phyloP scores from a whole-genome alignment of 139 green algal species.

The Tetradesmus lagerheimii region DNA sequence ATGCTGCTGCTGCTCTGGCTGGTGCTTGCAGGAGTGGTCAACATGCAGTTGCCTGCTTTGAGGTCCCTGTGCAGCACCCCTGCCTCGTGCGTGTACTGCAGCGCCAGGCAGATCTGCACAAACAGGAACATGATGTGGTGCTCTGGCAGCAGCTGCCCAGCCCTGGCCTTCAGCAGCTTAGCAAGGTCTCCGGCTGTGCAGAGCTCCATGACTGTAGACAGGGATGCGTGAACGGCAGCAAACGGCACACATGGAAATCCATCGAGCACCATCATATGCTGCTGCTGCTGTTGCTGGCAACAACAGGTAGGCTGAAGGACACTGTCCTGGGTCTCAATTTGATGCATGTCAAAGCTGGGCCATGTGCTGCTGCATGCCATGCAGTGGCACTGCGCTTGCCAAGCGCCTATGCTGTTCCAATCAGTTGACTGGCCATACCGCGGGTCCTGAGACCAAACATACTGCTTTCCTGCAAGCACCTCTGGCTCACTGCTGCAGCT shows the following conservation, averaged over 20 bases:
- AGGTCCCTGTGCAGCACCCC: conserved; percentile 56
- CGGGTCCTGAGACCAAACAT: background rate
- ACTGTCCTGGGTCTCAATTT: no score
- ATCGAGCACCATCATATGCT: no score
- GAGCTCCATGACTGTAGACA: background rate
- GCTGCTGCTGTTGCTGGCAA: no score
- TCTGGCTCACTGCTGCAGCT: background rate
- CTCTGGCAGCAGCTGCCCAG: conserved; percentile 60
- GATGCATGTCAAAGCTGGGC: no score
- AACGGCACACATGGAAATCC: background rate
- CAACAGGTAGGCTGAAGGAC: no score
- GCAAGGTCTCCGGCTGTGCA: conserved; percentile 74
- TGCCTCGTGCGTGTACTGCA: conserved; percentile 72
- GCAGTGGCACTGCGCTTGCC: no score
- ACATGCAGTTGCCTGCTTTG: background rate
- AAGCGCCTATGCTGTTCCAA: no score
- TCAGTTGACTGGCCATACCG: background rate
- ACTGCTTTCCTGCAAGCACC: background rate
- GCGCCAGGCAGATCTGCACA: conserved; percentile 69
- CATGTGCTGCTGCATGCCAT: no score
- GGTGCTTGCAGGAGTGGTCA: background rate
- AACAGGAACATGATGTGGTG: conserved; percentile 75
- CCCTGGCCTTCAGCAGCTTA: conserved; percentile 56
- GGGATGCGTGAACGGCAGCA: background rate
- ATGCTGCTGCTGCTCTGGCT: background rate